Conservation (phyloP, 1,139 yeast genomes). For the Kurtzmaniella quercitrusa region DNA sequence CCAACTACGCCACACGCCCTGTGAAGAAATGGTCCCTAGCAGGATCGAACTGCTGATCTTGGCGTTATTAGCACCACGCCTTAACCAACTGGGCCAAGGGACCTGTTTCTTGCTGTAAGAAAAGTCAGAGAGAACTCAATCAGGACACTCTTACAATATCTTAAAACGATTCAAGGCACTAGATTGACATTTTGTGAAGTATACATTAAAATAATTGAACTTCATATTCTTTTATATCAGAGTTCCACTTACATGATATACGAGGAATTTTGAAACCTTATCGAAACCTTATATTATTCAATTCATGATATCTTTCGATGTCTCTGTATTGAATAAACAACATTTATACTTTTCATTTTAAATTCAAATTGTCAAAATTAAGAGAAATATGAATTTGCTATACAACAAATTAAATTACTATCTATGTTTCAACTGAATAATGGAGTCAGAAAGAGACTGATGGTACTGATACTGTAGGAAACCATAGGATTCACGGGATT, state of each 20-base stretch:
- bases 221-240: neutral
- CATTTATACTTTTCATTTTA: too few species aligned
- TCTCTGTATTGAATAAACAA: too few species aligned
- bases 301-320: too few species aligned
- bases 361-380: too few species aligned
- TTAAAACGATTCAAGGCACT: neutral
- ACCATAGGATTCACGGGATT: too few species aligned
- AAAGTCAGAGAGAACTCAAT: neutral
- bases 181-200: neutral
- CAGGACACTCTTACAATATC: neutral
- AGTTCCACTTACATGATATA: neutral
- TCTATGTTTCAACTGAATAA: neutral
- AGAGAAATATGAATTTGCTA: neutral
- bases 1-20: slow-evolving; percentile 93
- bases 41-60: slow-evolving; percentile 84
- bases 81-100: slow-evolving; percentile 24
- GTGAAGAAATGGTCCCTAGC: slow-evolving; percentile 62
- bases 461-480: neutral
- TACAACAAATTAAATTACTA: too few species aligned
- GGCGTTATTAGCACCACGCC: slow-evolving; percentile 90
- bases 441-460: too few species aligned
- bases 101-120: slow-evolving; percentile 10
- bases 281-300: too few species aligned
- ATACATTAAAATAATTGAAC: neutral
- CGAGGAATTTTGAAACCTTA: too few species aligned